Conservation (phyloP, 2,329 filamentous ascomycete species). For the Trichoderma afroharzianum region DNA sequence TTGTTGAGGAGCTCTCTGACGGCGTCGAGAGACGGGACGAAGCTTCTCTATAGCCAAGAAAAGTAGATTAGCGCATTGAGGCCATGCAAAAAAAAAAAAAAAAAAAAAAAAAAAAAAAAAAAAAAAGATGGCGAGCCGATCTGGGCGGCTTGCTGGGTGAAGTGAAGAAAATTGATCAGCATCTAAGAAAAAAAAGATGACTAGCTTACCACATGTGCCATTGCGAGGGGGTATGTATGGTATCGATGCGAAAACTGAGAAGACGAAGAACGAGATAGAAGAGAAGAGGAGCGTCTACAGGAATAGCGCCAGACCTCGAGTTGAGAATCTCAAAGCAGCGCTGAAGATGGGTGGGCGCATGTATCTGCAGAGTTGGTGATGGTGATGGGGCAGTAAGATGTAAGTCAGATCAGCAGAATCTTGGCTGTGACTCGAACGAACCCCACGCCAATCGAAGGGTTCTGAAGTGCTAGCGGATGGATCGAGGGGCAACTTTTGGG, state of each 20-base stretch:
- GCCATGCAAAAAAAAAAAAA: background rate
- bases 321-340: background rate
- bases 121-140: too few relatives aligned
- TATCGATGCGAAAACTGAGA: background rate
- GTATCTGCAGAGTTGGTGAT: background rate
- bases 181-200: background rate
- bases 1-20: conserved; percentile 42
- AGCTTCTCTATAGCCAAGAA: conserved; percentile 26
- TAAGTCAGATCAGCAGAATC: background rate
- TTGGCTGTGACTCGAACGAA: background rate
- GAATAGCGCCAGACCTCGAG: background rate
- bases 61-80: conserved; percentile 7
- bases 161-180: background rate
- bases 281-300: background rate
- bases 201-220: conserved; percentile 30
- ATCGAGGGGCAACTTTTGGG: background rate
- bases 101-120: too few relatives aligned
- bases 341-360: background rate
- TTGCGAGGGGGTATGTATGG: conserved; percentile 16
- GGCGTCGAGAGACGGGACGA: conserved; percentile 46
- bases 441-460: background rate
- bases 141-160: background rate
- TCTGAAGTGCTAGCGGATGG: background rate
- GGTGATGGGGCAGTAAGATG: background rate
- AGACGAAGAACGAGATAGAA: background rate